Base-by-base conservation (phyloP, 2,329 filamentous ascomycete genomes). In the Tolypocladium guangdongense region DNA sequence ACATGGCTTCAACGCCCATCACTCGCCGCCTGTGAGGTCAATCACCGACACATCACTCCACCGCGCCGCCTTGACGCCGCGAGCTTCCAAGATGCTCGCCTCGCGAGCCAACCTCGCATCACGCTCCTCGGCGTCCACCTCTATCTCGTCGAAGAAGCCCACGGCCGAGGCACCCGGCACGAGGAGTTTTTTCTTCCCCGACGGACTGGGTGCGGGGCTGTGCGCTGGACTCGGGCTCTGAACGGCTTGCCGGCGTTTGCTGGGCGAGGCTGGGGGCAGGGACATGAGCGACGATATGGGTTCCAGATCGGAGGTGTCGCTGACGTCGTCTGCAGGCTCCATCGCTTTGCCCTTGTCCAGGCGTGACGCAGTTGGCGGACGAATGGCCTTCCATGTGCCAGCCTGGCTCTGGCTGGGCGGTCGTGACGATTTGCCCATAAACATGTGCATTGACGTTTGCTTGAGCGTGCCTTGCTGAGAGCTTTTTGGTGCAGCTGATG, bases 71-170 rank as follows among this genome's bases (percentile, higher is more conserved):
- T 45, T 53, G 20, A 54, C 41, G 11, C 63, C 61, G 11, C 51
- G 57, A 2, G 50, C 54, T 7, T 59, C 24, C 16, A 59, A 49
- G 33, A 49, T 24, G 22, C 51, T 56, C 5, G 58, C 56, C 35
- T 66, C 63, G 39, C 54, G 56, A 45, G 57, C 58, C 24, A 64
- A 33, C 49, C 54, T 54, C 7, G 58, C 60, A 16, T 65, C 63
- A 1, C 60, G 58, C 53, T 70, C 58, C 14, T 63, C 58, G 1
- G 55, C 57, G 1, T 62, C 58, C 8, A 64, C 58, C 18, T 64
- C 57, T 2, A 66, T 52, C 35, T 68, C 71, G 30, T 64, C 60
- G 56, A 72, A 70, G 60, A 73, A 76, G 3, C 74, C 73, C 7
- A 61, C 60, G 16, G 62, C 61, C 46, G 69, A 70, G 30, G 61